A percentile compares a stretch with the other conserved stretches of the same genome.
Conservation (phyloP, 2,329 filamentous ascomycete species). For the Pyricularia pennisetigena region DNA sequence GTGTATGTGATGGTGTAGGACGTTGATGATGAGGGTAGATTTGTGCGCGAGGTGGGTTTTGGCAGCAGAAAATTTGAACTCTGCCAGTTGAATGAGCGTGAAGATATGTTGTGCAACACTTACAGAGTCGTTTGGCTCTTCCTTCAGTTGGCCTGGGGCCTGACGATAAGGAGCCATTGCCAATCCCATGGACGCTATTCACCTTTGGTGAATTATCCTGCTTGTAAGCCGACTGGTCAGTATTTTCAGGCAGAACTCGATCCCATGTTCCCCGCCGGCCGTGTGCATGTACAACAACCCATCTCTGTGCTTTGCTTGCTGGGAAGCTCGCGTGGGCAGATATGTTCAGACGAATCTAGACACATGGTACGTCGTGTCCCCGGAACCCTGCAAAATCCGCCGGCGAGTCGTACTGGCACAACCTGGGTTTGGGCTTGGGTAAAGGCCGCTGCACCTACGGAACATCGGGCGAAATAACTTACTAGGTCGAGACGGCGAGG, state of each 20-base stretch:
- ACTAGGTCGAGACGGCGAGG: neutral
- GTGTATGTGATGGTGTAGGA: conserved; percentile 3
- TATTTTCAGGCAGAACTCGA: neutral
- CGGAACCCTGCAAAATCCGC: neutral
- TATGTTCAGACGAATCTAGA: conserved; percentile 1
- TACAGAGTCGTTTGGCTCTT: conserved; percentile 31
- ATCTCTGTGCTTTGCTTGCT: neutral
- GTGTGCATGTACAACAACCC: neutral
- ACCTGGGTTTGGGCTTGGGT: neutral
- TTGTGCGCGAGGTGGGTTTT: neutral
- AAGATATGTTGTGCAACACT: conserved; percentile 18
- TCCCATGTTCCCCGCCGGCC: neutral
- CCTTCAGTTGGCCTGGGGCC: conserved; percentile 31
- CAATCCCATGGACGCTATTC: conserved; percentile 23
- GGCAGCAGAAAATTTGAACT: neutral
- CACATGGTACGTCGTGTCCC: conserved; percentile 2
- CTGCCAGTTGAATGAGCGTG: neutral
- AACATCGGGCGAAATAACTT: neutral
- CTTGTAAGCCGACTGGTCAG: neutral
- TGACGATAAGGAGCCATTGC: conserved; percentile 36
- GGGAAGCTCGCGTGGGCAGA: neutral
- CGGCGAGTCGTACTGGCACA: conserved; percentile 5
- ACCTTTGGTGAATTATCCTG: neutral
- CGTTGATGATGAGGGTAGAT: neutral
- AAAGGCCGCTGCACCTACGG: neutral